A percentile compares a stretch with the other conserved stretches of the same genome.
These are phyloP conservation scores for Fraxinus velutina DNA, from an alignment of 305 asterid genomes.

Conservation along the genomic window DNA sequence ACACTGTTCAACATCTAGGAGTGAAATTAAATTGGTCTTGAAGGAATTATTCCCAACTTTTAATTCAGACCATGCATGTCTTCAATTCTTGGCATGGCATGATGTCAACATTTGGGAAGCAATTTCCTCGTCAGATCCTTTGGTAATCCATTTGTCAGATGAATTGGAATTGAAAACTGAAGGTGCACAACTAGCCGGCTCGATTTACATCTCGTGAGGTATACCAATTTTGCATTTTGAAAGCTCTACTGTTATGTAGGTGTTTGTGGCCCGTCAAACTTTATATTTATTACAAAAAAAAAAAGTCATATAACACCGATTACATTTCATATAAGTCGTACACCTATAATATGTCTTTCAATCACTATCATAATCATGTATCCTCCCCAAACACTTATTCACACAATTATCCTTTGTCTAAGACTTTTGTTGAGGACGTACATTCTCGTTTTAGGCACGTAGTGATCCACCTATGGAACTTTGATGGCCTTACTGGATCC, in stretches of 20 bases:
- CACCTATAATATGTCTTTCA: neutral
- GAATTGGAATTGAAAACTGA: too few relatives aligned
- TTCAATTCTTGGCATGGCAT: too few relatives aligned
- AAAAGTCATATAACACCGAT: neutral
- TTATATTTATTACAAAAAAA: neutral
- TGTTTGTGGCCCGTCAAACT: neutral
- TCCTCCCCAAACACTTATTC: neutral
- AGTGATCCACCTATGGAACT: neutral
- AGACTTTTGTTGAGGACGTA: neutral
- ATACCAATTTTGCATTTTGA: neutral
- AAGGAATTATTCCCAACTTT: too few relatives aligned
- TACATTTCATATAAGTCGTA: neutral
- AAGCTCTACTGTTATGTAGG: neutral
- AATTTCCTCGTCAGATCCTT: too few relatives aligned
- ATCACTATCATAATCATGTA: neutral
- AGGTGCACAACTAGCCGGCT: neutral
- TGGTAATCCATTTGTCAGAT: too few relatives aligned
- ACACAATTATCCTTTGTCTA: neutral
- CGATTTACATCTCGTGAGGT: neutral
- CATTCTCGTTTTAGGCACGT: neutral
- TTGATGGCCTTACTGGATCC: neutral
- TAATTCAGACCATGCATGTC: too few relatives aligned
- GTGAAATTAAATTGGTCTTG: too few relatives aligned
- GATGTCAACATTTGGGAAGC: too few relatives aligned
- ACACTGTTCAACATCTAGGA: too few relatives aligned